Conservation (phyloP, 2,329 filamentous ascomycete genomes). For the Ophiostoma sp. region DNA sequence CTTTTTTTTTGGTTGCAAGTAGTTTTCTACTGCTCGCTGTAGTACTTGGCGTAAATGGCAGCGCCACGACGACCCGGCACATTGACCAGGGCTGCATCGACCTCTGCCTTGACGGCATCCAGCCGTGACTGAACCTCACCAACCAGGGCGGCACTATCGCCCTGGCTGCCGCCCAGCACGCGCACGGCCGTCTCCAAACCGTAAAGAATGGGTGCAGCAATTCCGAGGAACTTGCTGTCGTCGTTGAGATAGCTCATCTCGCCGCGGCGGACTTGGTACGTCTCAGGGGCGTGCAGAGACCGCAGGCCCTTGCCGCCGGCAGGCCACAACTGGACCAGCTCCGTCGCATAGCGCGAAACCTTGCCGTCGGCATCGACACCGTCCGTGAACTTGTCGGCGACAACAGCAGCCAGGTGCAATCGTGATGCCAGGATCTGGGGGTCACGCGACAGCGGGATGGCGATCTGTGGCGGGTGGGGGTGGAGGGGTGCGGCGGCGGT, state of each 20-base stretch:
- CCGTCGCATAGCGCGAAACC: constrained; percentile 31
- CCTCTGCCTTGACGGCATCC: constrained; percentile 32
- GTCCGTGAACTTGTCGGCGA: constrained; percentile 34
- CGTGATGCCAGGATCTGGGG: constrained; percentile 41
- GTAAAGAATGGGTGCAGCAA: constrained; percentile 38
- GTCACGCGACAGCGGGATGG: constrained; percentile 38
- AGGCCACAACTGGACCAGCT: constrained; percentile 42
- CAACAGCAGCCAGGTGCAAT: constrained; percentile 42
- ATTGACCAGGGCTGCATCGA: constrained; percentile 28
- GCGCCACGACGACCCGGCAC: constrained; percentile 27
- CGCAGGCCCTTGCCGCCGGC: constrained; percentile 35
- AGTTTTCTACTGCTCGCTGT: constrained; percentile 26
- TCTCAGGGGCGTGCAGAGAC: constrained; percentile 36
- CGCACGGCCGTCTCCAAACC: constrained; percentile 44
- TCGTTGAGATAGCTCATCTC: constrained; percentile 35
- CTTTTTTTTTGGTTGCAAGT: neutral
- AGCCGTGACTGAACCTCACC: constrained; percentile 39
- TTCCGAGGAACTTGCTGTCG: constrained; percentile 36
- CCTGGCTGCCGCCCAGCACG: constrained; percentile 33
- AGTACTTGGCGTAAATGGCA: constrained; percentile 34
- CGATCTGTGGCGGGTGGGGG: constrained; percentile 23
- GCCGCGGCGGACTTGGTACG: constrained; percentile 30
- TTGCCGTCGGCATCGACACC: constrained; percentile 34
- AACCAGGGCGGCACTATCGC: constrained; percentile 31
- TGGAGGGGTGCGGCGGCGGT: constrained; percentile 18